A percentile compares a stretch with the other conserved stretches of the same genome.
Evolutionary conservation across 116 monocot genomes (phyloP).

Genomic region (Cymodocea nodosa): DNA sequence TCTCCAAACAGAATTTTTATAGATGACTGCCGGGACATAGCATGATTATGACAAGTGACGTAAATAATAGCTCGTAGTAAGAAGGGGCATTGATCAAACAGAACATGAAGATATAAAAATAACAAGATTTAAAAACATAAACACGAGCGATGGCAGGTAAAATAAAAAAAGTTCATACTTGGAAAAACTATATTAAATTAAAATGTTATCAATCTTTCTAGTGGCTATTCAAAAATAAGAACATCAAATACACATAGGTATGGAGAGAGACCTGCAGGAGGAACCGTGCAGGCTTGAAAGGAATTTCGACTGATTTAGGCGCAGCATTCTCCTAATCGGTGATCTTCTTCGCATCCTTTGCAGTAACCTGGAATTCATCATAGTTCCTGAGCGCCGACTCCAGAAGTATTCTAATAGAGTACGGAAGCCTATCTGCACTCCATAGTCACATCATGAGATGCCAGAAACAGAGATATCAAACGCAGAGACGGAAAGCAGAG

Average conservation of each 20-base stretch:
- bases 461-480: not conserved
- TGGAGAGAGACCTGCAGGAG: conserved; percentile 59
- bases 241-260: not conserved
- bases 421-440: conserved; percentile 60
- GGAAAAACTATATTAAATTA: no score
- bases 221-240: not conserved
- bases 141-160: no score
- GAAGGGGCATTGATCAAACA: no score
- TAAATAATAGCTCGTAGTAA: no score
- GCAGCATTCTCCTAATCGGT: conserved; percentile 82
- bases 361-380: conserved; percentile 76
- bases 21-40: no score
- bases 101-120: no score
- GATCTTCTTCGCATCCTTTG: conserved; percentile 74
- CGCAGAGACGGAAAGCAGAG: not conserved
- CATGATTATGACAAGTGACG: no score
- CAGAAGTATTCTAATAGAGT: conserved; percentile 69
- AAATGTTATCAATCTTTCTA: no score
- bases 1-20: not conserved
- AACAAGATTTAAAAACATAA: no score
- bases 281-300: conserved; percentile 91
- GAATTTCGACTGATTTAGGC: conserved; percentile 65
- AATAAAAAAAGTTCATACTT: no score
- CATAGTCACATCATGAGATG: not conserved
- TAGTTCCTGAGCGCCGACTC: conserved; percentile 88